A percentile compares a stretch with the other conserved stretches of the same genome.
Evolutionary conservation across 768 basidiomycete genomes (phyloP).

Genomic region (Tricholoma sp.): DNA sequence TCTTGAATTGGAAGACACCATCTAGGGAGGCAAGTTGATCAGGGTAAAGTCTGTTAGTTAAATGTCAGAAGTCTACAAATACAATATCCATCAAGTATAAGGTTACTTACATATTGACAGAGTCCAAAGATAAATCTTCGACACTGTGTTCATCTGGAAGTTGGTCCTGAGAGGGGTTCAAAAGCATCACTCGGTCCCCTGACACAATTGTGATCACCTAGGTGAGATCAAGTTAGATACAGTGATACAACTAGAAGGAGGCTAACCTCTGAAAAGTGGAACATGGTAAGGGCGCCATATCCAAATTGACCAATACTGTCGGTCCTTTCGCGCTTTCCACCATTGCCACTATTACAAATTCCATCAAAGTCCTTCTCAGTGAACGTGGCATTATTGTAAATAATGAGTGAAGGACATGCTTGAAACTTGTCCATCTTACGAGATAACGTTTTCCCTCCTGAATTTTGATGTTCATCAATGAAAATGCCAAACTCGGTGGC

Average conservation of each 20-base stretch:
- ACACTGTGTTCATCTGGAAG: slow-evolving; percentile 32
- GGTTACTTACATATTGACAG: slow-evolving; percentile 28
- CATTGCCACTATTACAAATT: slow-evolving; percentile 38
- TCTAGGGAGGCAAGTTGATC: slow-evolving; percentile 36
- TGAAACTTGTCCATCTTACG: slow-evolving; percentile 19
- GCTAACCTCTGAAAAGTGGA: slow-evolving; percentile 45
- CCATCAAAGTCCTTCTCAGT: slow-evolving; percentile 39
- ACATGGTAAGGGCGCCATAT: slow-evolving; percentile 47
- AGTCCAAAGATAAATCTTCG: slow-evolving; percentile 25
- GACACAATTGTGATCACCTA: slow-evolving; percentile 33
- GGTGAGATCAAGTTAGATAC: neutral
- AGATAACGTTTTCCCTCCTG: slow-evolving; percentile 23
- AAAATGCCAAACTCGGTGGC: slow-evolving; percentile 39
- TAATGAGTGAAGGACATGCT: slow-evolving; percentile 31
- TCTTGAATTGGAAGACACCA: slow-evolving; percentile 37
- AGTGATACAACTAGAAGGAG: neutral
- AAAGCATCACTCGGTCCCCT: slow-evolving; percentile 27
- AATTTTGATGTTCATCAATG: slow-evolving; percentile 25
- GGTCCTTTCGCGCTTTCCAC: slow-evolving; percentile 33
- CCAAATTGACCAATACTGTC: slow-evolving; percentile 50
- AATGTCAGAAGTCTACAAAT: neutral
- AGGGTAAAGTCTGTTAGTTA: slow-evolving; percentile 29
- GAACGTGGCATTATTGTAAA: slow-evolving; percentile 42
- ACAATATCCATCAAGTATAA: neutral
- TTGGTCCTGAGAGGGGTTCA: slow-evolving; percentile 41